Evolutionary conservation across 768 basidiomycete species (phyloP), one percentile per base, ranked within the genome.

Genomic region (Suillus subaureus): DNA sequence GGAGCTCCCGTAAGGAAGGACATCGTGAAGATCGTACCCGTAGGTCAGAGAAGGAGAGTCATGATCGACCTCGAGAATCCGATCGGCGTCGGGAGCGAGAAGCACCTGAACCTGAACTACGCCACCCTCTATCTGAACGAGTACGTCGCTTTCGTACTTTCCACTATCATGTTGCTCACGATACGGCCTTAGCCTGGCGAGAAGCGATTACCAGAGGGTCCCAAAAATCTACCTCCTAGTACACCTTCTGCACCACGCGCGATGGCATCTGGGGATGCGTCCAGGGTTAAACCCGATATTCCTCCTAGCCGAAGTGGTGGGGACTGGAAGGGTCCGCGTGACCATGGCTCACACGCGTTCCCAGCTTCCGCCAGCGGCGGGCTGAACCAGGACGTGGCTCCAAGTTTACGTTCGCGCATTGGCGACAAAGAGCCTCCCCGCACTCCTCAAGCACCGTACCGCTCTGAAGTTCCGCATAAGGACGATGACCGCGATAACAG

Each of bases 1-100:
- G 92, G n/a, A 85, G 86, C 65, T 89, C 92, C 64, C 87, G 92
- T 58, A 91, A 91, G 73, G 91, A 93, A 3, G 77, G 85, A 37
- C 90, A 92, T 71, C 87, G 91, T 58, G 92, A 93, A 63, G 92
- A 93, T 45, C 84, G 91, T 42, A 79, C 79, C 67, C 87, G 91
- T 33, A 86, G 91, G 61, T 79, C 81, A 15, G 92, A 92, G 52
- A 91, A 91, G 73, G 91, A 92, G 55, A 75, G 82, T 33, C 85
- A 88, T 65, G 90, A 92, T 37, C 83, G 90, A 56, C 80, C 77
- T 35, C 85, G 89, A 63, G 92, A 93, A 28, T 85, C 88, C 3
- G 84, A 91, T 67, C 82, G 92, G 63, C 84, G 90, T 51, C 78
- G 84, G 60, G 91, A 92, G 63, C 85, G 87, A 37, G 91, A 89